phyloP scores from a whole-genome alignment of 2,329 filamentous ascomycete species.

The Juglanconis sp. region DNA sequence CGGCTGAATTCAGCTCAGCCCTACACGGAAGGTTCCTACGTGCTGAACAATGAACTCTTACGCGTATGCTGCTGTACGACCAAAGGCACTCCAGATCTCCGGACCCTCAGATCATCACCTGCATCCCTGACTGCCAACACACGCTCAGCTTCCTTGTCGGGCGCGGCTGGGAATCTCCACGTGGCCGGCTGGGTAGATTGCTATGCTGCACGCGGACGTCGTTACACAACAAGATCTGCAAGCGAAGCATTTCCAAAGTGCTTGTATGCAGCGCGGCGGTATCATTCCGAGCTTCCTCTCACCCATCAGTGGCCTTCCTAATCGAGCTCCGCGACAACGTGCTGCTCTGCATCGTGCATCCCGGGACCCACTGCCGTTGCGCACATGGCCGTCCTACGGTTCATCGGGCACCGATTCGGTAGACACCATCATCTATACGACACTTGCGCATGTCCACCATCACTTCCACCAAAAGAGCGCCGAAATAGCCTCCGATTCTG shows the following conservation, averaged over 20 bases:
- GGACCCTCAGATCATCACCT: background rate
- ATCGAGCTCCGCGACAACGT: background rate
- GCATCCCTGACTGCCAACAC: background rate
- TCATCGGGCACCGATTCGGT: conserved; percentile 13
- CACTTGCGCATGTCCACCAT: background rate
- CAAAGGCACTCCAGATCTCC: background rate
- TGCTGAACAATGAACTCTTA: background rate
- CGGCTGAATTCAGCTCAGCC: background rate
- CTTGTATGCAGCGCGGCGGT: background rate
- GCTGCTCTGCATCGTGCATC: background rate
- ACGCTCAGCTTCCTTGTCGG: background rate
- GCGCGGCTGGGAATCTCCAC: background rate
- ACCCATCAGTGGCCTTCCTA: background rate
- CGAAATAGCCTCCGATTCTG: background rate
- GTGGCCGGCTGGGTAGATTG: background rate
- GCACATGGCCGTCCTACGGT: background rate
- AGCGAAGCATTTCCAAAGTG: background rate
- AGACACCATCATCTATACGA: background rate
- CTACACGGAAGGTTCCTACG: conserved; percentile 7
- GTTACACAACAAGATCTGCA: background rate
- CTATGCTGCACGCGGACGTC: background rate
- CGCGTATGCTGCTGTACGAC: background rate
- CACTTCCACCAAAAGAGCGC: background rate
- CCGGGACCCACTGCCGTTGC: background rate
- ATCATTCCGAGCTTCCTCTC: background rate